Conservation (phyloP, 208 protist genomes). For the Leishmania major region DNA sequence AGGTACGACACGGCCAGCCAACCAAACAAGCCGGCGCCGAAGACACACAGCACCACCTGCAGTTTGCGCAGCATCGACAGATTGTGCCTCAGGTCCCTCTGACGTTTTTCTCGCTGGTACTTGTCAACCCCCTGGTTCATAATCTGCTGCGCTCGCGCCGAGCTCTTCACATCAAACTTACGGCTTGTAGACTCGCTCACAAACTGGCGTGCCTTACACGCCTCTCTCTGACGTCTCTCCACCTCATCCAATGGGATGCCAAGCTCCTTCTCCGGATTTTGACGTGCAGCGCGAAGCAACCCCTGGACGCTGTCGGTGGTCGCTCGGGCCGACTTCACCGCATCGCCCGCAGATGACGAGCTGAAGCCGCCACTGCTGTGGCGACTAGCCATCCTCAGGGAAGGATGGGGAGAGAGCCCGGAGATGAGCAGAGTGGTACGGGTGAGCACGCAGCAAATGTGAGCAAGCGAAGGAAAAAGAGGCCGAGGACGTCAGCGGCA, state of each 20-base stretch:
- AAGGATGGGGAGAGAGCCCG: neutral
- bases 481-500: neutral
- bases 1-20: conserved; percentile 60
- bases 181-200: conserved; percentile 42
- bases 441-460: too few species aligned
- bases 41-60: conserved; percentile 45
- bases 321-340: conserved; percentile 41
- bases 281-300: conserved; percentile 37
- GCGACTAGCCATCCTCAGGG: neutral
- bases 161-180: conserved; percentile 82
- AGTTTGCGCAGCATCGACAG: conserved; percentile 56
- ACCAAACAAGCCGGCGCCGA: conserved; percentile 40
- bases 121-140: conserved; percentile 71
- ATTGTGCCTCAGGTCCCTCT: conserved; percentile 55
- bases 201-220: conserved; percentile 49
- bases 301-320: conserved; percentile 38
- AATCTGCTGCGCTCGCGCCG: conserved; percentile 83
- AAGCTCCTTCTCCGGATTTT: conserved; percentile 65
- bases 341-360: conserved; percentile 34
- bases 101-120: conserved; percentile 65
- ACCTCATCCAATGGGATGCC: conserved; percentile 76
- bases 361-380: conserved; percentile 4
- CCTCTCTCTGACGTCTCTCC: conserved; percentile 56
- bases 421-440: neutral
- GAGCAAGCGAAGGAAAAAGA: neutral